These are phyloP conservation scores for Crithidia mellificae DNA, from an alignment of 208 protist genomes.

Conservation along the genomic window DNA sequence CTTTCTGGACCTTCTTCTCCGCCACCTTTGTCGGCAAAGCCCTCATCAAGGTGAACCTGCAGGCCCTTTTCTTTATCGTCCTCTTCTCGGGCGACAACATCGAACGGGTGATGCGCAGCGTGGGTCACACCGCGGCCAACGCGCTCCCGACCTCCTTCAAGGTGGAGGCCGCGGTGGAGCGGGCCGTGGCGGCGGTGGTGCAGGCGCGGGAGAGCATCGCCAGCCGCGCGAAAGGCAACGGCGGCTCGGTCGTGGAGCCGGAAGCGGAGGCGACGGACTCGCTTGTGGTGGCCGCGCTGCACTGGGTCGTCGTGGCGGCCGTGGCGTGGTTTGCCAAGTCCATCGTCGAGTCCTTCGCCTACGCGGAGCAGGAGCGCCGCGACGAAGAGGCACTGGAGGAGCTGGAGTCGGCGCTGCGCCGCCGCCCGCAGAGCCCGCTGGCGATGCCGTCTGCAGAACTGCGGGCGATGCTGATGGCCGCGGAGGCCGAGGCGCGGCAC, in stretches of 20 bases:
- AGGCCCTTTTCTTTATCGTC: constrained; percentile 87
- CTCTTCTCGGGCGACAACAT: constrained; percentile 88
- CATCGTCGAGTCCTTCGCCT: constrained; percentile 85
- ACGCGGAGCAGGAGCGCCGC: constrained; percentile 55
- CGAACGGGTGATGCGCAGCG: constrained; percentile 49
- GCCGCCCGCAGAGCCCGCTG: constrained; percentile 6
- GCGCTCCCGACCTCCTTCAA: constrained; percentile 37
- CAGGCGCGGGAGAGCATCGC: constrained; percentile 75
- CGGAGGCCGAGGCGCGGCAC: constrained; percentile 15
- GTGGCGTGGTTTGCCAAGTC: constrained; percentile 86
- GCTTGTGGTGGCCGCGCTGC: constrained; percentile 47
- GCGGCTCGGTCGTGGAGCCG: constrained; percentile 10
- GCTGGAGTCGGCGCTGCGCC: constrained; percentile 26
- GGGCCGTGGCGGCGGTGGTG: constrained; percentile 48
- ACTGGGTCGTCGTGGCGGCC: constrained; percentile 61
- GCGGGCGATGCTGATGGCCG: constrained; percentile 9
- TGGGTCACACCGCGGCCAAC: constrained; percentile 28
- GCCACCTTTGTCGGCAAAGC: constrained; percentile 97
- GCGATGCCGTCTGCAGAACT: constrained; percentile 17
- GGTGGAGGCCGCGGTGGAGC: constrained; percentile 38
- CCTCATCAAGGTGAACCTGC: constrained; percentile 89
- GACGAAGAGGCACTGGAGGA: constrained; percentile 42
- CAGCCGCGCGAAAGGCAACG: constrained; percentile 38
- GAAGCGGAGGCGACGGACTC: constrained; percentile 34
- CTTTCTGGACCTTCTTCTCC: constrained; percentile 96